A percentile compares a stretch with the other conserved stretches of the same genome.
Evolutionary conservation across 2,329 filamentous ascomycete species (phyloP).

Genomic region (Alternaria brassicae): DNA sequence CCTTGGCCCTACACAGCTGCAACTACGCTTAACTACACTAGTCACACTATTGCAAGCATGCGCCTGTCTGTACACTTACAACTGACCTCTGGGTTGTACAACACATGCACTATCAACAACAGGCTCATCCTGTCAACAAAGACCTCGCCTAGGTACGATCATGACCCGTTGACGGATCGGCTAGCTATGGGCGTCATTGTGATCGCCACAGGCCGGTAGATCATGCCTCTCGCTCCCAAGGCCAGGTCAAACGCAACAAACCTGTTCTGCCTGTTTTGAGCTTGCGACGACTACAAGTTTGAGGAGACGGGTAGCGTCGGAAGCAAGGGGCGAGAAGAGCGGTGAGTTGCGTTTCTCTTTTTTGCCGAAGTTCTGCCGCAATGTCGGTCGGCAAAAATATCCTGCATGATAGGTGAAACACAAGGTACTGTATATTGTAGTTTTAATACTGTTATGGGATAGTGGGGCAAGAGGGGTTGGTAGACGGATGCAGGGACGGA

Average conservation of each 20-base stretch:
- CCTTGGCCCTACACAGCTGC: background rate
- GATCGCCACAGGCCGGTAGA: slow-evolving; percentile 3
- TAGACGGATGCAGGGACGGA: background rate
- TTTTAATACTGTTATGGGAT: background rate
- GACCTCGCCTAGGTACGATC: background rate
- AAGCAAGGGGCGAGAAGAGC: background rate
- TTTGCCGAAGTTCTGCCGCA: background rate
- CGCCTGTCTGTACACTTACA: background rate
- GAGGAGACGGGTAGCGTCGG: background rate
- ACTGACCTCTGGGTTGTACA: background rate
- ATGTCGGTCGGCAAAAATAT: background rate
- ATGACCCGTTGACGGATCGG: background rate
- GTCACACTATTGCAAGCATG: background rate
- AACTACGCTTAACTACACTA: background rate
- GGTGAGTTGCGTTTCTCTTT: background rate
- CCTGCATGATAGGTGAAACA: slow-evolving; percentile 1
- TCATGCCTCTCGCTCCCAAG: background rate
- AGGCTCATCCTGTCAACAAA: background rate
- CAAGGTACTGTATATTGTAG: background rate
- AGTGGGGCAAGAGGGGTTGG: background rate
- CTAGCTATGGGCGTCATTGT: background rate
- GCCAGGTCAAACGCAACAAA: background rate
- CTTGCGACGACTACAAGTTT: background rate
- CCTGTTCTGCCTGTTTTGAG: background rate
- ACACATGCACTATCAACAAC: background rate